Evolutionary conservation across 2,329 filamentous ascomycete species (phyloP), one percentile per base, ranked within the genome.

Genomic region (Fusarium camptoceras): DNA sequence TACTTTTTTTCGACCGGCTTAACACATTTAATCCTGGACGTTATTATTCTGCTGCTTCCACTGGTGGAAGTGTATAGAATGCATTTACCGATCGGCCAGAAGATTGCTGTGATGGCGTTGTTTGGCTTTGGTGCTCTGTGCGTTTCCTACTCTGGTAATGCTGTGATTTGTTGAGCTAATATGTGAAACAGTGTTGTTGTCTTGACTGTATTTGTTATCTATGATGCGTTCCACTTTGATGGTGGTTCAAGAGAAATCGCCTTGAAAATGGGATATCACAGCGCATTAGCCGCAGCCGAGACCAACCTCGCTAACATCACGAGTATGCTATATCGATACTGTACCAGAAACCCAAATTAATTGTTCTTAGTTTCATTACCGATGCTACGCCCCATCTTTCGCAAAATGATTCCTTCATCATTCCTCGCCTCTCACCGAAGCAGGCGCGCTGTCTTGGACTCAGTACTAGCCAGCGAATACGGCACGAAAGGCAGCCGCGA

Each of bases 1-100:
- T 79, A 76, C 55, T 78, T 78, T 53, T 75, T 78, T 31, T 73
- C 76, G 3, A 77, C 76, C 1, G 73, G 76, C 1, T 27, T 78
- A 0, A 72, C 74, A 1, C 79, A 81, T 55, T 61, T 75, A 9
- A 16, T 76, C 2, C 55, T 80, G n/a, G 79, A 81, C 24, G 14
- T 79, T 12, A 24, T 60, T 5, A 79, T 80, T 28, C 64, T 81
- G 1, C 30, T 64, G 0, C 70, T 80, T 1, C 79, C 79, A 1
- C 42, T 76, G 10, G 59, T 78, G 7, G 73, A 80, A 56, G 75
- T 81, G 2, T 50, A 68, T 6, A 73, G 73, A 27, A 72, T 80
- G 49, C 64, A 75, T 24, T 65, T 79, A 3, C 76, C 70, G 3
- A 47, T 47, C 2, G 62, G 65, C 5, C 77, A 78, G 27, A 78